Conservation (phyloP, 2,329 filamentous ascomycete species). For the Fusarium lateritium region DNA sequence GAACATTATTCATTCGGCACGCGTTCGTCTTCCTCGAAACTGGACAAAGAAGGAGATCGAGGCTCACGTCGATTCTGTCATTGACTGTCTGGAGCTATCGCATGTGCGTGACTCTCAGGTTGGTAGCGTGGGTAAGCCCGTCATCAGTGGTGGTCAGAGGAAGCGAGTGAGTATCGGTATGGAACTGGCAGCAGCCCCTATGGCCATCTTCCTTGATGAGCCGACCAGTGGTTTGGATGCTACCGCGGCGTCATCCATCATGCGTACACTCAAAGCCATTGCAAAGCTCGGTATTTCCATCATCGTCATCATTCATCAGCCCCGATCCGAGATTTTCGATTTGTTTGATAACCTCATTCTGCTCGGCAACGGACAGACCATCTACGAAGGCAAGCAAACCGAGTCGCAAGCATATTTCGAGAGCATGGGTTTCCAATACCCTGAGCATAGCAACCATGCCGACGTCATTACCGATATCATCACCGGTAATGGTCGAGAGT, state of each 20-base stretch:
- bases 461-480: conserved; percentile 75
- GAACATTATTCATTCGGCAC: conserved; percentile 73
- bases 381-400: conserved; percentile 66
- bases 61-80: conserved; percentile 69
- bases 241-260: conserved; percentile 68
- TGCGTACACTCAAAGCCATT: conserved; percentile 67
- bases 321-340: conserved; percentile 71
- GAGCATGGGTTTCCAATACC: conserved; percentile 66
- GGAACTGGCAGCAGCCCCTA: conserved; percentile 70
- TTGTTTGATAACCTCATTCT: conserved; percentile 70
- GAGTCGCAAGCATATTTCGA: conserved; percentile 66
- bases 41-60: conserved; percentile 66
- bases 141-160: conserved; percentile 70
- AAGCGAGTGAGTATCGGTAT: conserved; percentile 73
- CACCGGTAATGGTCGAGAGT: conserved; percentile 68
- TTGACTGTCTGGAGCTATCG: conserved; percentile 67
- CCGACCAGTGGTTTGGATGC: conserved; percentile 69
- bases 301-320: conserved; percentile 73
- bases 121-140: conserved; percentile 64
- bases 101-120: conserved; percentile 68
- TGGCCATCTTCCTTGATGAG: conserved; percentile 69
- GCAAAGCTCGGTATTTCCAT: conserved; percentile 69
- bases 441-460: conserved; percentile 65
- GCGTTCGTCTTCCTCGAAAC: conserved; percentile 65
- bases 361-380: conserved; percentile 67